Percentiles rank a stretch among this genome's conserved stretches.
Conservation (phyloP, 257 asterid genomes). For the Ehretia macrophylla region DNA sequence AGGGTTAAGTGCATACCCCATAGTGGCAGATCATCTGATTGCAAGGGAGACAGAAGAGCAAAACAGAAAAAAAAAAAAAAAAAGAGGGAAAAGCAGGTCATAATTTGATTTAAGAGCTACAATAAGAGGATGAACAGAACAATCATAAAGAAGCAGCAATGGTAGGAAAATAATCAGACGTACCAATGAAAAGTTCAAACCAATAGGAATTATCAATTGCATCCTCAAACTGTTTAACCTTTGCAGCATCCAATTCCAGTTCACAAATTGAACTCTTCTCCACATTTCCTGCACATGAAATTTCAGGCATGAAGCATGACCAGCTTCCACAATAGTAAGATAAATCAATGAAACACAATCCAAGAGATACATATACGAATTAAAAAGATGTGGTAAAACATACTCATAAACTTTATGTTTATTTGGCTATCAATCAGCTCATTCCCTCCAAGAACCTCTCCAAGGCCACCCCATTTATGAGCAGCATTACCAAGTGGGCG, state of each 20-base stretch:
- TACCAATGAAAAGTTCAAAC: slow-evolving; percentile 77
- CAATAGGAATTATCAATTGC: slow-evolving; percentile 64
- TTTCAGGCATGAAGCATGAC: slow-evolving; percentile 1
- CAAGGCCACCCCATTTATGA: slow-evolving; percentile 70
- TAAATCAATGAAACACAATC: background rate
- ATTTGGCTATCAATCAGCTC: slow-evolving; percentile 73
- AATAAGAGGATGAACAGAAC: background rate
- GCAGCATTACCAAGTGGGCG: slow-evolving; percentile 40
- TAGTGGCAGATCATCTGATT: slow-evolving; percentile 70
- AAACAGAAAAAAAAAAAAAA: slow-evolving; percentile 1
- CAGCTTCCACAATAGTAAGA: too few species aligned
- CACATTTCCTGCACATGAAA: slow-evolving; percentile 44
- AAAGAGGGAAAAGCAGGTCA: background rate
- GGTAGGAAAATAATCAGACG: slow-evolving; percentile 8
- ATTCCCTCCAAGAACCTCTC: slow-evolving; percentile 72
- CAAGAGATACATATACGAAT: background rate
- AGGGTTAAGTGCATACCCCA: slow-evolving; percentile 55
- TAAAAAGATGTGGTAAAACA: slow-evolving; percentile 5
- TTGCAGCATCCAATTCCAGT: slow-evolving; percentile 52
- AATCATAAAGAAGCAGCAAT: background rate
- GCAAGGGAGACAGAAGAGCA: background rate
- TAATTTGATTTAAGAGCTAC: background rate
- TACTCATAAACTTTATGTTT: slow-evolving; percentile 65
- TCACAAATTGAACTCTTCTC: slow-evolving; percentile 47
- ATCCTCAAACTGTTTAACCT: slow-evolving; percentile 61